phyloP scores from a whole-genome alignment of 2,329 filamentous ascomycete species.

The Cordyceps sp. region DNA sequence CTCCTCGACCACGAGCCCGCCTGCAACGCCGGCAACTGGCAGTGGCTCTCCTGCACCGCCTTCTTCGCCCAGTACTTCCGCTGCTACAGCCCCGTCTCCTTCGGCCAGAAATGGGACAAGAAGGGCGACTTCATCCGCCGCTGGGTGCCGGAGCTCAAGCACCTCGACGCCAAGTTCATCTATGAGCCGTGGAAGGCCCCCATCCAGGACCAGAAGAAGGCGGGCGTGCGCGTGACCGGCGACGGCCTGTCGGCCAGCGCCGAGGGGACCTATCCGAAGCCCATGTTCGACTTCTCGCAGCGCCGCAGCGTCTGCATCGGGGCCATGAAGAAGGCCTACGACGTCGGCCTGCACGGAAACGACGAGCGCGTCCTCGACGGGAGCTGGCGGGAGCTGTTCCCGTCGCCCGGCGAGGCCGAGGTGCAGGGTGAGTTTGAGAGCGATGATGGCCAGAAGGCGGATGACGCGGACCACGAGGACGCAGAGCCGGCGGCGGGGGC shows the following conservation, averaged over 20 bases:
- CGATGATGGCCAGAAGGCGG: constrained; percentile 16
- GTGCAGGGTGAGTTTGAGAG: constrained; percentile 20
- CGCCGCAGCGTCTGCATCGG: constrained; percentile 45
- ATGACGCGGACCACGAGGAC: constrained; percentile 11
- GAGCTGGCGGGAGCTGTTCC: constrained; percentile 31
- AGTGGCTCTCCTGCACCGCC: constrained; percentile 60
- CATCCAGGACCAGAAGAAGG: constrained; percentile 49
- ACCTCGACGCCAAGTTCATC: constrained; percentile 51
- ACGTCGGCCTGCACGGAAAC: constrained; percentile 46
- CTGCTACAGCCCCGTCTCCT: constrained; percentile 53
- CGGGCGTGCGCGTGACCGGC: constrained; percentile 43
- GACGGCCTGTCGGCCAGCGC: constrained; percentile 26
- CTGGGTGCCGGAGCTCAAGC: constrained; percentile 50
- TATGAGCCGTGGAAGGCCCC: constrained; percentile 69
- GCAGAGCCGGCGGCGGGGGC: constrained; percentile 5
- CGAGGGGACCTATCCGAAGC: constrained; percentile 47
- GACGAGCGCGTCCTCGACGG: constrained; percentile 45
- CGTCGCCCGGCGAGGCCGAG: constrained; percentile 16
- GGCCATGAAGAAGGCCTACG: constrained; percentile 56
- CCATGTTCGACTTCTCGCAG: constrained; percentile 60
- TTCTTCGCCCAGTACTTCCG: constrained; percentile 60
- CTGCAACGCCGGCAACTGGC: constrained; percentile 63
- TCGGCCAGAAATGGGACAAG: constrained; percentile 62
- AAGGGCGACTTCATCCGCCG: constrained; percentile 45
- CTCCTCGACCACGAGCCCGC: constrained; percentile 60